A percentile compares a stretch with the other conserved stretches of the same genome.
These are phyloP conservation scores for Schizochytrium sp. DNA, from an alignment of 108 stramenopile genomes.

Conservation along the genomic window DNA sequence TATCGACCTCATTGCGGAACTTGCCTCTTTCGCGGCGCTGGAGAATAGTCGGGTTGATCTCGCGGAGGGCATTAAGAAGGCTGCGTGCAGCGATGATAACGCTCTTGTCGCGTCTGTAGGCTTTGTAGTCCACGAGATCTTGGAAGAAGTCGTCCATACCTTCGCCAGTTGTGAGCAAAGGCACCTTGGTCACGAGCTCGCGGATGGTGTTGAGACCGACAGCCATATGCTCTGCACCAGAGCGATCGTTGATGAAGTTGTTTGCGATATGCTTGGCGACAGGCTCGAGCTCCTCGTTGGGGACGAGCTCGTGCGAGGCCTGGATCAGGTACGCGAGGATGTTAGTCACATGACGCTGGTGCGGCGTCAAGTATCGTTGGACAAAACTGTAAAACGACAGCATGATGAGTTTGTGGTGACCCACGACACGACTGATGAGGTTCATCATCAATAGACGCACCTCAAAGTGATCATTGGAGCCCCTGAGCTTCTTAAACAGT, in stretches of 20 bases:
- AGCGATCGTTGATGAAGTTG: slow-evolving; percentile 90
- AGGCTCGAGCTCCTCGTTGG: slow-evolving; percentile 92
- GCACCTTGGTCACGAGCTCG: slow-evolving; percentile 88
- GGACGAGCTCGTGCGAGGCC: slow-evolving; percentile 93
- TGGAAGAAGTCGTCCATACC: slow-evolving; percentile 93
- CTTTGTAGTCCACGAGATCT: slow-evolving; percentile 91
- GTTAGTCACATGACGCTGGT: slow-evolving; percentile 91
- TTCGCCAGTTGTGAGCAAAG: slow-evolving; percentile 84
- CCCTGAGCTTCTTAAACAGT: slow-evolving; percentile 84
- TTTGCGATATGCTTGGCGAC: slow-evolving; percentile 90
- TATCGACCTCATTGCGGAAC: slow-evolving; percentile 81
- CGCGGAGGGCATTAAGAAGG: slow-evolving; percentile 92
- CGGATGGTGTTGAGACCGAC: slow-evolving; percentile 95
- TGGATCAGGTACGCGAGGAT: slow-evolving; percentile 95
- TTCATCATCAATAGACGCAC: slow-evolving; percentile 93
- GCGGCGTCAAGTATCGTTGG: slow-evolving; percentile 93
- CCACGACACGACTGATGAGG: slow-evolving; percentile 91
- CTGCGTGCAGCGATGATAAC: slow-evolving; percentile 91
- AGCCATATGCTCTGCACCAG: slow-evolving; percentile 92
- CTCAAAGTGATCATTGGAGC: slow-evolving; percentile 85
- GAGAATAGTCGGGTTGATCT: slow-evolving; percentile 87
- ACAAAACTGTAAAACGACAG: slow-evolving; percentile 91
- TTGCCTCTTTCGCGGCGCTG: slow-evolving; percentile 91
- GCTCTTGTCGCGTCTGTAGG: slow-evolving; percentile 86
- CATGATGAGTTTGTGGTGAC: slow-evolving; percentile 88